Conservation (phyloP, 83 land plant species). For the Thuja plicata region DNA sequence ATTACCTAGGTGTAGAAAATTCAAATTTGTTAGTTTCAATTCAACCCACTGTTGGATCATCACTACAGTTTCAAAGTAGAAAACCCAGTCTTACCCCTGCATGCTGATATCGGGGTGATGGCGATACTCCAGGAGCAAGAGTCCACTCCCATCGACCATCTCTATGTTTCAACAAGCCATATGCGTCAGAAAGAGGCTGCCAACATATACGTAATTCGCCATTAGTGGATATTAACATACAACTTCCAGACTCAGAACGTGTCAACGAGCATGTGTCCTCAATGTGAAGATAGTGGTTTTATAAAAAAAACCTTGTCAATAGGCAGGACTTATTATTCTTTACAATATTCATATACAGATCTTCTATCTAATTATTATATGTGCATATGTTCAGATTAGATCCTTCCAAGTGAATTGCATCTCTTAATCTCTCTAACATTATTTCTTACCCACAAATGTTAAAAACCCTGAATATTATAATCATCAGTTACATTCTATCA, state of each 20-base stretch:
- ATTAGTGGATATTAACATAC: not conserved
- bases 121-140: conserved; percentile 92
- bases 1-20: not conserved
- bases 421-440: not conserved
- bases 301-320: not conserved
- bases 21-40: not conserved
- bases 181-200: conserved; percentile 85
- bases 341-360: not conserved
- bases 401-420: not conserved
- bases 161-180: conserved; percentile 84
- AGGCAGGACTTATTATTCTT: not conserved
- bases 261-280: not conserved
- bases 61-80: not conserved
- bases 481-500: no score
- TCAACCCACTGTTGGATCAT: not conserved
- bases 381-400: not conserved
- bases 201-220: conserved; percentile 7
- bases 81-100: conserved; percentile 72
- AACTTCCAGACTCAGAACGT: not conserved
- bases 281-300: not conserved
- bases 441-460: not conserved
- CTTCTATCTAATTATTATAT: not conserved
- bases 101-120: conserved; percentile 96
- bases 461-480: not conserved
- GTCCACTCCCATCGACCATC: conserved; percentile 98